Evolutionary conservation across 306 rosid species (phyloP).

Genomic region (Mimosa bimucronata): DNA sequence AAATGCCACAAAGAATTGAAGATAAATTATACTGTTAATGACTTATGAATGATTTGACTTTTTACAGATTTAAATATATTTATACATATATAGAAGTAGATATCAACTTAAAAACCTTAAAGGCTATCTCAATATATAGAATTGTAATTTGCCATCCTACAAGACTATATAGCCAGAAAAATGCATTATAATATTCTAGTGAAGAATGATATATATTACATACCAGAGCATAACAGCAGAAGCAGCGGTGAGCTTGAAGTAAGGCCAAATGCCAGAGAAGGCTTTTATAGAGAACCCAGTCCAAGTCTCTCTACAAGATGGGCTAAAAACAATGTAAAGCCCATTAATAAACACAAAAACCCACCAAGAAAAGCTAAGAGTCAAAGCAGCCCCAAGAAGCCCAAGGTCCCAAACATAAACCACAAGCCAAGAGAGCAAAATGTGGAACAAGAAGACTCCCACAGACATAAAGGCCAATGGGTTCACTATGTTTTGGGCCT

Average conservation of each 20-base stretch:
- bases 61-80: too few species aligned
- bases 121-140: too few species aligned
- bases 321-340: conserved; percentile 53
- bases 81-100: too few species aligned
- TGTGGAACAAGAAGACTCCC: conserved; percentile 51
- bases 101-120: neutral
- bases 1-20: neutral
- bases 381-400: conserved; percentile 6
- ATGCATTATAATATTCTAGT: too few species aligned
- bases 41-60: neutral
- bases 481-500: conserved; percentile 62
- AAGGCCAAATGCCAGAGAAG: conserved; percentile 56
- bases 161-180: neutral
- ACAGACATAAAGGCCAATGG: conserved; percentile 54
- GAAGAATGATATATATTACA: neutral
- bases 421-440: conserved; percentile 48
- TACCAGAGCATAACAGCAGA: conserved; percentile 59
- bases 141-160: too few species aligned
- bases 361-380: conserved; percentile 58
- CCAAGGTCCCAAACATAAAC: conserved; percentile 37
- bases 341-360: conserved; percentile 47
- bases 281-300: conserved; percentile 52
- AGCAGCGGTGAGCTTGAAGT: conserved; percentile 49
- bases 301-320: conserved; percentile 61
- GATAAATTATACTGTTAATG: neutral